Evolutionary conservation across 2,329 filamentous ascomycete species (phyloP).

Genomic region (Alternaria hordeiaustralica): DNA sequence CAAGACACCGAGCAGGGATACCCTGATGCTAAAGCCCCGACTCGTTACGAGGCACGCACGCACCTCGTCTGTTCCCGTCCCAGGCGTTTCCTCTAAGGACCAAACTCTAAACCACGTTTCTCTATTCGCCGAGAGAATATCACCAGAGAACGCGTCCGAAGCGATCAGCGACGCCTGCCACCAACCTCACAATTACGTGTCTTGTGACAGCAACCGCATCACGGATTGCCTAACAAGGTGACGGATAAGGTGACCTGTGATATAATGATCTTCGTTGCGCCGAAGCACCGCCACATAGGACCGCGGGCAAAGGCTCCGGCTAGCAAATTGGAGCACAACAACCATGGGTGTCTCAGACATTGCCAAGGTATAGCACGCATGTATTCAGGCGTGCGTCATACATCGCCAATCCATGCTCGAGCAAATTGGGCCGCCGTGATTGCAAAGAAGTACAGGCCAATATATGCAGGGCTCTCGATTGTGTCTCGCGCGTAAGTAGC

Average conservation of each 20-base stretch:
- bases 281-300: conserved; percentile 10
- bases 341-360: not conserved
- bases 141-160: not conserved
- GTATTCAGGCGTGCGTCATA: not conserved
- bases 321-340: not conserved
- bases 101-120: conserved; percentile 13
- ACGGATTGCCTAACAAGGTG: not conserved
- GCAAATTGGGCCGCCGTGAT: conserved; percentile 1
- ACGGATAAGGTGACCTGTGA: not conserved
- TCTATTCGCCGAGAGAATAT: not conserved
- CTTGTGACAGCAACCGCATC: not conserved
- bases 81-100: conserved; percentile 1
- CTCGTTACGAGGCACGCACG: conserved; percentile 14
- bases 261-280: conserved; percentile 6
- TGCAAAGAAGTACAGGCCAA: not conserved
- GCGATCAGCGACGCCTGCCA: not conserved
- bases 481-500: not conserved
- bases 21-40: conserved; percentile 5
- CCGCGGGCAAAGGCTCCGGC: not conserved
- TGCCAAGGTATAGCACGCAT: not conserved
- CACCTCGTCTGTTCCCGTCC: conserved; percentile 16
- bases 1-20: conserved; percentile 3
- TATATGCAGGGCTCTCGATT: conserved; percentile 8
- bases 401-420: not conserved
- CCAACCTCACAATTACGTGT: not conserved